A percentile compares a stretch with the other conserved stretches of the same genome.
Conservation (phyloP, 192 early-diverging fungal genomes). For the Allomyces javanicus region DNA sequence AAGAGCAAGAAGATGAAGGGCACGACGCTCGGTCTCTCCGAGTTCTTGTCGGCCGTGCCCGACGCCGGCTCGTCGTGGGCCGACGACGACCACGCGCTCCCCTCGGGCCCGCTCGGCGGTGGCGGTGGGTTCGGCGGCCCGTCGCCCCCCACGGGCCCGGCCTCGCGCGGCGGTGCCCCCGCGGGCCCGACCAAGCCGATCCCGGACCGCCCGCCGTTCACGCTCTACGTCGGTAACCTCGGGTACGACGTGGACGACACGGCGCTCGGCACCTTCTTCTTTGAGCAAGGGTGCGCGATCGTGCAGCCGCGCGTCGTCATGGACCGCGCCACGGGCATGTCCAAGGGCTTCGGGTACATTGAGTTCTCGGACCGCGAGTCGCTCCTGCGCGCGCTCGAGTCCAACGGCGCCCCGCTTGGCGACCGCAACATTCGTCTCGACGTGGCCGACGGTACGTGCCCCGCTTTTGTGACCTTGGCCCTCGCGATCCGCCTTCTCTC, state of each 20-base stretch:
- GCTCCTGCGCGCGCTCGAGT: constrained; percentile 54
- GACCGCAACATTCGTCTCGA: constrained; percentile 4
- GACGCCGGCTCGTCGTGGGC: neutral
- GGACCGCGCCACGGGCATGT: constrained; percentile 54
- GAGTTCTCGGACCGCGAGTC: constrained; percentile 76
- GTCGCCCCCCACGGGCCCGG: neutral
- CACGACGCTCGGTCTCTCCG: neutral
- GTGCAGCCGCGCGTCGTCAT: constrained; percentile 57
- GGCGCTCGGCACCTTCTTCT: neutral
- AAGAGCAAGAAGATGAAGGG: neutral
- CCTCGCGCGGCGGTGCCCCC: neutral
- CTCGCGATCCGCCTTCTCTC: neutral
- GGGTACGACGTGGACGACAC: neutral
- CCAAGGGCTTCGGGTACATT: constrained; percentile 89
- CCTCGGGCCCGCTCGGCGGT: neutral
- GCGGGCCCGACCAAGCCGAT: constrained; percentile 1
- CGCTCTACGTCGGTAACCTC: neutral
- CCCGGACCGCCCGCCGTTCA: neutral
- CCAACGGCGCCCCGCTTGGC: constrained; percentile 19
- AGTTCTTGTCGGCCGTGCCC: neutral
- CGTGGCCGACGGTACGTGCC: constrained; percentile 2
- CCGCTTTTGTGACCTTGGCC: too few species aligned
- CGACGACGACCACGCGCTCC: neutral
- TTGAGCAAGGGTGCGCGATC: constrained; percentile 18
- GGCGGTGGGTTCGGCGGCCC: neutral